Conservation (phyloP, 495 filamentous ascomycete species). For the Neurospora sp. region DNA sequence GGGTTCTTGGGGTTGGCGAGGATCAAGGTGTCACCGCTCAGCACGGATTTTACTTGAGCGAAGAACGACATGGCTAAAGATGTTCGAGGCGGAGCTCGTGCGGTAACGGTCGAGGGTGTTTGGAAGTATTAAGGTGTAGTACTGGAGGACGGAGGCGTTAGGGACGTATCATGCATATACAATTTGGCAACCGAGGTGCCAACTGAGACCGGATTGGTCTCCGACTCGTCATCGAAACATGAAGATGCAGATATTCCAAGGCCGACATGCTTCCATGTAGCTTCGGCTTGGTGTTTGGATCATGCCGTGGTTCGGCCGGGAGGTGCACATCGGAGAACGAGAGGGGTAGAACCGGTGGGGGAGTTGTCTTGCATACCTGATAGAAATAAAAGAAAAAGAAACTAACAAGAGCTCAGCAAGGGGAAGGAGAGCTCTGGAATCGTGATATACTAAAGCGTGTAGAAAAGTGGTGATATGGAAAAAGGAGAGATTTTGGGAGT, state of each 20-base stretch:
- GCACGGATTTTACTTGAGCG: conserved; percentile 85
- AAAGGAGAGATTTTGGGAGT: not conserved
- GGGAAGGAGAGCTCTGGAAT: not conserved
- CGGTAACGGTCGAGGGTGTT: not conserved
- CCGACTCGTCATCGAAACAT: not conserved
- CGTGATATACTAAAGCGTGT: not conserved
- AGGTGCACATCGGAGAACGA: not conserved
- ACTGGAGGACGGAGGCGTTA: not conserved
- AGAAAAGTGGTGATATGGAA: not conserved
- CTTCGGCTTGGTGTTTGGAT: not conserved
- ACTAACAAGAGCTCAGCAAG: not conserved
- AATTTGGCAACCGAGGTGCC: not conserved
- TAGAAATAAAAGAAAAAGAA: not conserved
- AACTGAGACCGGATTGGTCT: not conserved
- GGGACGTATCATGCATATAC: not conserved
- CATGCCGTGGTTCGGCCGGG: not conserved
- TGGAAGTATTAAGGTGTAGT: not conserved
- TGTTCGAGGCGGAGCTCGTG: not conserved
- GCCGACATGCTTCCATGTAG: not conserved
- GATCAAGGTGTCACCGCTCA: conserved; percentile 86
- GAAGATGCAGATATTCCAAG: not conserved
- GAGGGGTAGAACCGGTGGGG: not conserved
- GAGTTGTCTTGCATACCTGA: not conserved
- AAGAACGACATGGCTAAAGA: conserved; percentile 27
- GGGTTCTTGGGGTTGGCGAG: conserved; percentile 65